These are phyloP conservation scores for Adansonia gregorii DNA, from an alignment of 441 rosid genomes.

Conservation along the genomic window DNA sequence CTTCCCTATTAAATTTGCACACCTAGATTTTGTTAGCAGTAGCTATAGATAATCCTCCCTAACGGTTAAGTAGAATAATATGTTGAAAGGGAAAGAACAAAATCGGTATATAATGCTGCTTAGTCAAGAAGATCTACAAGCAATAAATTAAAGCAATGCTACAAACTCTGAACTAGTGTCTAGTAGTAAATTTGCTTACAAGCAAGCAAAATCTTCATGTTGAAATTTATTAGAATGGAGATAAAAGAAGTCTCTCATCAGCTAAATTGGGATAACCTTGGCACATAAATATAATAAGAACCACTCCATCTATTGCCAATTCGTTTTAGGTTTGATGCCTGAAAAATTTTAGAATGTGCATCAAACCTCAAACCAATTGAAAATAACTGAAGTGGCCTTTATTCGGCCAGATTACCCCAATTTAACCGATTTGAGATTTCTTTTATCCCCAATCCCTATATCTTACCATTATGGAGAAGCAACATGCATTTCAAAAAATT, in stretches of 20 bases:
- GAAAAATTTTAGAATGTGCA: no score
- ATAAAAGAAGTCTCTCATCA: no score
- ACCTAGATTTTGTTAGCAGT: neutral
- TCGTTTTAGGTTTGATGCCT: no score
- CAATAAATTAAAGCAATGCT: slow-evolving; percentile 10
- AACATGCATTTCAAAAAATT: neutral
- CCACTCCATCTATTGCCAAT: no score
- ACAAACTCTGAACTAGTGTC: neutral
- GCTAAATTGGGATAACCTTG: no score
- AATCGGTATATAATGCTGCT: neutral
- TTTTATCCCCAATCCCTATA: no score
- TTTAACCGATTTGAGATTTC: no score
- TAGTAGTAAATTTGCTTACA: neutral
- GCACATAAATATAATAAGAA: no score
- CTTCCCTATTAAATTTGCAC: no score
- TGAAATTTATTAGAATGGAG: no score
- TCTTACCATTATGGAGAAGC: neutral
- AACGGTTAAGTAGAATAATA: neutral
- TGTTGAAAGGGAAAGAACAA: neutral
- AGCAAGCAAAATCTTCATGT: slow-evolving; percentile 7
- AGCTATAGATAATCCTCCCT: neutral
- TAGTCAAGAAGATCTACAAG: neutral
- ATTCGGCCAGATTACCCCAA: no score
- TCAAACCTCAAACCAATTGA: neutral
- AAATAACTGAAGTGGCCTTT: no score